These are phyloP conservation scores for Phaeomoniella chlamydospora DNA, from an alignment of 2,329 filamentous ascomycete species.

Conservation along the genomic window DNA sequence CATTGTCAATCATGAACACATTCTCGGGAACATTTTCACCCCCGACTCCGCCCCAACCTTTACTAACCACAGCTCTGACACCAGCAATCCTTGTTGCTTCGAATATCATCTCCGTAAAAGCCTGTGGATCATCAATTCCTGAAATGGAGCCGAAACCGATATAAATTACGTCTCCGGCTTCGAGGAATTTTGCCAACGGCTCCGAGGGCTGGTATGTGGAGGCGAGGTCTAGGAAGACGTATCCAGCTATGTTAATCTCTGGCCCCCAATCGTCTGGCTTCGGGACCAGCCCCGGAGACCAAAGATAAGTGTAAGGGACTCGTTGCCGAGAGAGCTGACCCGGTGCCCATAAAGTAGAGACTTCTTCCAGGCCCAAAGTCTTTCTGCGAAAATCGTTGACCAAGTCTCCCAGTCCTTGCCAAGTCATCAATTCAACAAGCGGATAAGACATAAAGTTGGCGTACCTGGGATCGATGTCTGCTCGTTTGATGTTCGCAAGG, in stretches of 20 bases:
- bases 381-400: slow-evolving; percentile 60
- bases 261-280: slow-evolving; percentile 40
- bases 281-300: slow-evolving; percentile 34
- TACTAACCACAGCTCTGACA: slow-evolving; percentile 20
- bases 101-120: slow-evolving; percentile 19
- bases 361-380: slow-evolving; percentile 55
- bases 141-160: slow-evolving; percentile 21
- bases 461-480: slow-evolving; percentile 57
- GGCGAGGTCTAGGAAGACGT: slow-evolving; percentile 37
- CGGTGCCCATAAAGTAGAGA: slow-evolving; percentile 64
- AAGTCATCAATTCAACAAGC: slow-evolving; percentile 59
- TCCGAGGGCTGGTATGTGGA: slow-evolving; percentile 27
- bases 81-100: slow-evolving; percentile 17
- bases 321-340: slow-evolving; percentile 58
- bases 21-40: slow-evolving; percentile 15
- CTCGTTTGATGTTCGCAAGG: slow-evolving; percentile 58
- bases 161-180: slow-evolving; percentile 16
- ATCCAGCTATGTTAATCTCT: slow-evolving; percentile 39
- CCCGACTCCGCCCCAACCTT: slow-evolving; percentile 22
- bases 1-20: slow-evolving; percentile 18
- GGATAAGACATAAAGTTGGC: slow-evolving; percentile 72
- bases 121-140: slow-evolving; percentile 19
- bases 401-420: slow-evolving; percentile 50
- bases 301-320: slow-evolving; percentile 62
- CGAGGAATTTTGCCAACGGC: slow-evolving; percentile 18